A percentile compares a stretch with the other conserved stretches of the same genome.
Evolutionary conservation across 2,329 filamentous ascomycete genomes (phyloP).

Genomic region (Talaromyces atroroseus): DNA sequence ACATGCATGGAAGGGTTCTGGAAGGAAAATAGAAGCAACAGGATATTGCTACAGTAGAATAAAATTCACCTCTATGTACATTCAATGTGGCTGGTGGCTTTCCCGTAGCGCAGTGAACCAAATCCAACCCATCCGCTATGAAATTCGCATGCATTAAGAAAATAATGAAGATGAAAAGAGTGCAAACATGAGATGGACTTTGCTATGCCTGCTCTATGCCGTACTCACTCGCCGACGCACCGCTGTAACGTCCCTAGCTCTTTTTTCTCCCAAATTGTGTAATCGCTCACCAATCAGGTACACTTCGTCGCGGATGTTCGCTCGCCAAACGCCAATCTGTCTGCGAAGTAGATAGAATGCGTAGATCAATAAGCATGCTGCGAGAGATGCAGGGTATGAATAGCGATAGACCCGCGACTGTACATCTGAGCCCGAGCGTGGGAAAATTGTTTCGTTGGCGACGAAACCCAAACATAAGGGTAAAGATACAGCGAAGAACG

Average conservation of each 20-base stretch:
- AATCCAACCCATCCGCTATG: background rate
- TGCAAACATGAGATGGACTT: background rate
- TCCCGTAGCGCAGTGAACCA: background rate
- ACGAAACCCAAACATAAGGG: constrained; percentile 59
- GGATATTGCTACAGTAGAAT: background rate
- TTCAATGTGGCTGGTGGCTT: background rate
- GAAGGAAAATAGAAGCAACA: background rate
- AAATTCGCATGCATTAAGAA: background rate
- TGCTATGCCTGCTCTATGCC: constrained; percentile 15
- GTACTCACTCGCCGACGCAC: constrained; percentile 35
- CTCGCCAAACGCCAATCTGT: constrained; percentile 69
- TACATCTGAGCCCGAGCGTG: constrained; percentile 24
- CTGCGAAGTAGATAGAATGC: constrained; percentile 35
- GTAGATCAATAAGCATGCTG: constrained; percentile 49
- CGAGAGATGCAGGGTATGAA: constrained; percentile 65
- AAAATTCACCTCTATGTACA: background rate
- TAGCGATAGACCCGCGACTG: constrained; percentile 53
- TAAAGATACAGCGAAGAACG: constrained; percentile 55
- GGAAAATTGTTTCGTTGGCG: constrained; percentile 41
- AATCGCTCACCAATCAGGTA: constrained; percentile 91
- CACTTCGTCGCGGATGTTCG: constrained; percentile 83
- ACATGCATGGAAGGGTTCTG: background rate
- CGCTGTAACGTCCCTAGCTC: constrained; percentile 32
- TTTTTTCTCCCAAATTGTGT: constrained; percentile 79
- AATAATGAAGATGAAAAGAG: background rate